Conservation (phyloP, 805 yeast species). For the Saccharomyces cerevisiae region DNA sequence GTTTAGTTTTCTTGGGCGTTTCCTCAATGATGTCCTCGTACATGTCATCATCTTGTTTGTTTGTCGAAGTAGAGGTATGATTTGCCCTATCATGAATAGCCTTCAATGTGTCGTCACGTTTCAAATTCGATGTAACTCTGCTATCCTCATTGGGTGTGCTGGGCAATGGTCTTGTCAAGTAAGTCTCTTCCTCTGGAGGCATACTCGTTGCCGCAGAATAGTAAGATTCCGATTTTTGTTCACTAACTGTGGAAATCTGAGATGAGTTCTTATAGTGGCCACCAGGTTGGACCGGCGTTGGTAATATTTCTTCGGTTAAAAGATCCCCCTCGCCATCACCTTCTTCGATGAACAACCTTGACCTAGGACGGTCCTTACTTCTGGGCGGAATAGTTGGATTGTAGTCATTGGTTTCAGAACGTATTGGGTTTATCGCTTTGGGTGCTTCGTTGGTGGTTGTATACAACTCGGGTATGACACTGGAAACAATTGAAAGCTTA, state of each 20-base stretch:
- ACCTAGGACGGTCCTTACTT: constrained; percentile 26
- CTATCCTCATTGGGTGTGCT: constrained; percentile 8
- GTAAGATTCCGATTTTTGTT: constrained; percentile 13
- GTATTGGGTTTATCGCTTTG: constrained; percentile 12
- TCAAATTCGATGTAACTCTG: not conserved
- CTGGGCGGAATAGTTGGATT: constrained; percentile 30
- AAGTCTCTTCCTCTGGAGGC: constrained; percentile 9
- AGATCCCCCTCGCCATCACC: constrained; percentile 1
- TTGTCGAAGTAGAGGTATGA: not conserved
- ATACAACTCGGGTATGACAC: constrained; percentile 21
- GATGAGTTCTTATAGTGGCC: not conserved
- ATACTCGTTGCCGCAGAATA: constrained; percentile 20
- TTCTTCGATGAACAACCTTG: constrained; percentile 21
- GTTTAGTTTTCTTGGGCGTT: not conserved
- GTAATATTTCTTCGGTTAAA: constrained; percentile 2
- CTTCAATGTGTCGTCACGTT: constrained; percentile 1
- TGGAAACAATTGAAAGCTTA: constrained; percentile 17
- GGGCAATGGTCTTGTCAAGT: constrained; percentile 18
- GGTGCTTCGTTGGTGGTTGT: constrained; percentile 9
- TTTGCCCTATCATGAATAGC: not conserved
- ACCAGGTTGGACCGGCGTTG: not conserved
- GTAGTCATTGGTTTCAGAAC: constrained; percentile 16
- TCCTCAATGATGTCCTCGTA: not conserved
- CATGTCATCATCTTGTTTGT: not conserved
- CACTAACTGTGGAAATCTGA: not conserved